These are phyloP conservation scores for Crinitomyces ghanaensis DNA, from an alignment of 805 yeast genomes.

Conservation along the genomic window DNA sequence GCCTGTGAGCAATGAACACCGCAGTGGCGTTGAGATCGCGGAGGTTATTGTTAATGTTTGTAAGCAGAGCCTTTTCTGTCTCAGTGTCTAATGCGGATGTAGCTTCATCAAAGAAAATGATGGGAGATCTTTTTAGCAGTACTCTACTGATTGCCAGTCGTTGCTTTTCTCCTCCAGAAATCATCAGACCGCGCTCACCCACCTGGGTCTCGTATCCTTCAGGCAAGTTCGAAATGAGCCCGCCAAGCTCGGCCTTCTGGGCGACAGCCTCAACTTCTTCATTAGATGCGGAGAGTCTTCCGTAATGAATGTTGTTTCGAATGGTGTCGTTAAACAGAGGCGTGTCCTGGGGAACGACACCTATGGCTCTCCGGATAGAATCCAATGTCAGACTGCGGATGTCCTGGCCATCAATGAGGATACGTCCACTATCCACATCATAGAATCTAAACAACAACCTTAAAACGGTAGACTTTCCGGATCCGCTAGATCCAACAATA, in stretches of 20 bases:
- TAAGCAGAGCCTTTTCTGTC: conserved; percentile 76
- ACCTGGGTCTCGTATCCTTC: conserved; percentile 78
- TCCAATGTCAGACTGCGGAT: conserved; percentile 63
- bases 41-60: conserved; percentile 61
- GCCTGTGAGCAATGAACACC: conserved; percentile 85
- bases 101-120: conserved; percentile 94
- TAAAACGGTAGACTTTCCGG: conserved; percentile 86
- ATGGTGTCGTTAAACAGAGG: conserved; percentile 90
- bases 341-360: conserved; percentile 96
- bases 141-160: conserved; percentile 87
- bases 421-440: conserved; percentile 68
- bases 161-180: conserved; percentile 98
- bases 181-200: conserved; percentile 96
- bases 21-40: conserved; percentile 52
- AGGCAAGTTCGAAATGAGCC: conserved; percentile 59
- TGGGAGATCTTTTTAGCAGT: conserved; percentile 74
- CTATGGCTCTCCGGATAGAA: conserved; percentile 60
- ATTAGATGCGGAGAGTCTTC: conserved; percentile 60
- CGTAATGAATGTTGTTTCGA: conserved; percentile 78
- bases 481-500: conserved; percentile 92
- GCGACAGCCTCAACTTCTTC: conserved; percentile 59
- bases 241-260: conserved; percentile 54
- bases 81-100: conserved; percentile 92
- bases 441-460: conserved; percentile 80
- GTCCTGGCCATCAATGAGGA: conserved; percentile 82